Percentiles rank a stretch among this genome's conserved stretches.
Conservation (phyloP, 164 flowering plant genomes). For the Aristolochia fimbriata region DNA sequence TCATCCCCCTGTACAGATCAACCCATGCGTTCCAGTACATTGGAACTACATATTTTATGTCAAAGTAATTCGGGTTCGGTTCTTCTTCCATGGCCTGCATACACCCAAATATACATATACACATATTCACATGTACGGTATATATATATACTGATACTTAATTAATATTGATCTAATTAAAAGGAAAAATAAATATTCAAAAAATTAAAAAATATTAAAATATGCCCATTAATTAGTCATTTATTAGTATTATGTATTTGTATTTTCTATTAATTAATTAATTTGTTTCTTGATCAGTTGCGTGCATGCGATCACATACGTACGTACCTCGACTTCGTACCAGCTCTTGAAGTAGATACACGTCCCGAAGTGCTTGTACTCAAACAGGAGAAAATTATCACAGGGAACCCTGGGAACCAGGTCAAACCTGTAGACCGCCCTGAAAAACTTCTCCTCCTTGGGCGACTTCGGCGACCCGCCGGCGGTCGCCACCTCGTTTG, state of each 20-base stretch:
- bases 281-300: no score
- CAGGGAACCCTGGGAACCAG: constrained; percentile 52
- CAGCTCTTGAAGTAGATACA: constrained; percentile 39
- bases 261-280: no score
- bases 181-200: neutral
- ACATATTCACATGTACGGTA: neutral
- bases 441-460: constrained; percentile 16
- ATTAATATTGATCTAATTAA: no score
- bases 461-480: no score
- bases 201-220: neutral
- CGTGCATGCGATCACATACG: no score
- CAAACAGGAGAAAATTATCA: constrained; percentile 21
- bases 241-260: no score
- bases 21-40: constrained; percentile 11
- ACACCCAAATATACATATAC: neutral
- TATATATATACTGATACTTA: no score
- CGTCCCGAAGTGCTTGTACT: constrained; percentile 54
- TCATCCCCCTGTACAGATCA: constrained; percentile 8
- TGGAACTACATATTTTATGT: neutral
- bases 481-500: constrained; percentile 12
- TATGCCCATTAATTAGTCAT: no score
- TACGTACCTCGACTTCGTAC: constrained; percentile 43
- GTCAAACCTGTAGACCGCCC: constrained; percentile 50
- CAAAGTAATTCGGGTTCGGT: constrained; percentile 22
- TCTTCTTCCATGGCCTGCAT: constrained; percentile 20